phyloP scores from a whole-genome alignment of 257 asterid species.

The Schizonepeta tenuifolia region DNA sequence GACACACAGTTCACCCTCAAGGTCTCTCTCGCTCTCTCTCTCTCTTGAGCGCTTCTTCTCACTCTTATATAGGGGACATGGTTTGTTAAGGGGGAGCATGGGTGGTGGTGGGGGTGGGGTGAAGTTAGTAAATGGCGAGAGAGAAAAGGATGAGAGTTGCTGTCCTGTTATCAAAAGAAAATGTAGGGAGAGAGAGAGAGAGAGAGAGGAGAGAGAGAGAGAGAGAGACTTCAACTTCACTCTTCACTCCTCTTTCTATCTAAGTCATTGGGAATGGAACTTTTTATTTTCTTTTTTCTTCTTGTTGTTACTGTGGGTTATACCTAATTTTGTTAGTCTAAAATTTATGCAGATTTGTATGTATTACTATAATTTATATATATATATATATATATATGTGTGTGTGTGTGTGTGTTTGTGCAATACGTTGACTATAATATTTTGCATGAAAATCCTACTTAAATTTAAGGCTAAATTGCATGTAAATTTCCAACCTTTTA shows the following conservation, averaged over 20 bases:
- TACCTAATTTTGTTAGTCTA: neutral
- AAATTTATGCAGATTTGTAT: neutral
- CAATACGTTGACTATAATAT: no score
- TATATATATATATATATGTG: no score
- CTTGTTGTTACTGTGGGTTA: neutral
- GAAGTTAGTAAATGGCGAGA: slow-evolving; percentile 23
- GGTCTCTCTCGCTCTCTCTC: no score
- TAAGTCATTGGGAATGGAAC: slow-evolving; percentile 27
- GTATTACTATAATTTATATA: no score
- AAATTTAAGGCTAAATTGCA: no score
- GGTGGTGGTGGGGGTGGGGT: neutral
- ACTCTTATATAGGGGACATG: slow-evolving; percentile 25
- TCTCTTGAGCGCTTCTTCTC: neutral
- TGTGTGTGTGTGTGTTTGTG: no score
- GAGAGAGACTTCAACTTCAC: slow-evolving; percentile 34
- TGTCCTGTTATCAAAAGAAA: slow-evolving; percentile 25
- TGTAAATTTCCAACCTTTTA: no score
- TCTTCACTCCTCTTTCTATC: slow-evolving; percentile 13
- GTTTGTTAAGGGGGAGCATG: slow-evolving; percentile 21
- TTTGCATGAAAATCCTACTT: no score
- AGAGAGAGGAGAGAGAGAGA: no score
- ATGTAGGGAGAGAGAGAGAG: no score
- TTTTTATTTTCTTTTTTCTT: neutral
- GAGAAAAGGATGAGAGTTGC: slow-evolving; percentile 27
- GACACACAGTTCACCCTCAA: slow-evolving; percentile 3